Base-by-base conservation (phyloP, 345 rosid genomes). In the Excoecaria cochinchinensis region DNA sequence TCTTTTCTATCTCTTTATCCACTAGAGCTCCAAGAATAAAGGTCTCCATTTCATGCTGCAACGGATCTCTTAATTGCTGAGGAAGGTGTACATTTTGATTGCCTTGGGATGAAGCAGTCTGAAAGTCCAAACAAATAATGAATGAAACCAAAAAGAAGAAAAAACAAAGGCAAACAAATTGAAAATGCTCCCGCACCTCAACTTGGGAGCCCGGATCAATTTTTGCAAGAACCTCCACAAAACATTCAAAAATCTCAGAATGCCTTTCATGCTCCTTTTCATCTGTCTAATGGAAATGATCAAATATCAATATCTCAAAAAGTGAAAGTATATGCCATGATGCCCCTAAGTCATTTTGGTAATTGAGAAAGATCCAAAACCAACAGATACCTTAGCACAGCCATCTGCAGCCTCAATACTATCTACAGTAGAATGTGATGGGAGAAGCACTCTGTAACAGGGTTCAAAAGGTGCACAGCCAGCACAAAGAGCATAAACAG, bases 21-120 rank as follows among this genome's bases (percentile, higher is more conserved):
- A 58, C 78, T 48, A 80, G 36, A 81, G 78, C 78, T 76, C 84
- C 89, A 76, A 82, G 82, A 74, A 91, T 69, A 82, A 78, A 77
- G 56, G 80, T 80, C 81, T 92, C 97, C 92, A 91, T 80, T 83
- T 92, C 97, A 74, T 81, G 87, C 87, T 89, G 82, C 77, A 95
- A 85, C 17, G 85, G 84, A 75, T 95, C 97, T 79, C 90, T 92
- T 69, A 95, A 80, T 81, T 88, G 86, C 42, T 79, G 81, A 39
- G 97, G 97, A 81, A 95, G 89, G 76, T 75, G 78, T 63, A 86
- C 82, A 68, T 73, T 85, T 74, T 83, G 91, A 77, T 83, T 82
- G 71, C 70, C 74, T 73, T 65, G 83, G 72, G 62, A 83, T 58
- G 77, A 44, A 59, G 84, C 82, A 82, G 77, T 85, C 99, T 95